These are phyloP conservation scores for Cladosporium sp. DNA, from an alignment of 2,329 filamentous ascomycete species.

Conservation along the genomic window DNA sequence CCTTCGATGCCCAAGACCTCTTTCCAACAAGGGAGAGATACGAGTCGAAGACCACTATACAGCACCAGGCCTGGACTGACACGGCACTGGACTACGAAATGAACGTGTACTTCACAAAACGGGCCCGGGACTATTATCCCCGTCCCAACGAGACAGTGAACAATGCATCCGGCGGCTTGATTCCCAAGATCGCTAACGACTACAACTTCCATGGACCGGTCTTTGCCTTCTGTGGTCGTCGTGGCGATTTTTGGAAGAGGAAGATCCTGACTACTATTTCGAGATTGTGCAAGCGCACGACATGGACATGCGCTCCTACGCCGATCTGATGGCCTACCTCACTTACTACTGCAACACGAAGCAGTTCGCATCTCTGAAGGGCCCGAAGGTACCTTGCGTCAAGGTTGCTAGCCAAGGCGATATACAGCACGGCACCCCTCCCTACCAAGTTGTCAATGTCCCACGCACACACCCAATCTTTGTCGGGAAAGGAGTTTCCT, in stretches of 20 bases:
- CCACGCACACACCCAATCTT: conserved; percentile 8
- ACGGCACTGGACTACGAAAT: not conserved
- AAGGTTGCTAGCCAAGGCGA: not conserved
- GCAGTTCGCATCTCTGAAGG: not conserved
- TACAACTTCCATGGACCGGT: not conserved
- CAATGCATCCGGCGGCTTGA: too few relatives aligned
- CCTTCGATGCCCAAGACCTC: not conserved
- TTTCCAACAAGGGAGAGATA: not conserved
- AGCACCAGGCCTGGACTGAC: too few relatives aligned
- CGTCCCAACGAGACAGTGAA: not conserved
- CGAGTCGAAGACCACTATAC: not conserved
- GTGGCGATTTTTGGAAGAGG: not conserved
- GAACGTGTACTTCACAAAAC: not conserved
- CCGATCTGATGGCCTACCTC: not conserved
- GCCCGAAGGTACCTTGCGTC: not conserved
- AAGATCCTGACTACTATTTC: not conserved
- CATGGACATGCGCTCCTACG: conserved; percentile 3
- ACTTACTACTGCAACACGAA: not conserved
- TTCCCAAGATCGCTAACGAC: too few relatives aligned
- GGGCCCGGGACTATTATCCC: too few relatives aligned
- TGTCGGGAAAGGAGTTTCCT: not conserved
- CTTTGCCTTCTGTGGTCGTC: not conserved
- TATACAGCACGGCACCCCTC: not conserved
- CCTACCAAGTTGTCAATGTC: not conserved
- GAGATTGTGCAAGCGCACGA: not conserved